Conservation (phyloP, 176 grass and related monocot genomes). For the Bonia amplexicaulis region DNA sequence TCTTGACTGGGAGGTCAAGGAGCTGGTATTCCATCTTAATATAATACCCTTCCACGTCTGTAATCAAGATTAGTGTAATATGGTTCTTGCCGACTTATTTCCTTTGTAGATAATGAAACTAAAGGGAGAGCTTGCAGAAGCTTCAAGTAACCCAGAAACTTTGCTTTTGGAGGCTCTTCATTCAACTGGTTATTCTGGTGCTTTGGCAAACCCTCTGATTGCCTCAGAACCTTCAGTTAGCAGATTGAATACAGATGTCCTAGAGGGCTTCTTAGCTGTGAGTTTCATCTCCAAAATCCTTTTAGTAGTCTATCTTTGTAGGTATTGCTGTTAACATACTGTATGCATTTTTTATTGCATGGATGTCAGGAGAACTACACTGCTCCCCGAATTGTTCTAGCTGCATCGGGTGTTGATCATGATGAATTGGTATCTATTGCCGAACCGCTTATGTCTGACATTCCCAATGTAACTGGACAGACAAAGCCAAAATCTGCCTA, state of each 20-base stretch:
- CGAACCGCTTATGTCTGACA: slow-evolving; percentile 74
- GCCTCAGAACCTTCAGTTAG: slow-evolving; percentile 55
- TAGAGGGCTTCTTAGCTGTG: slow-evolving; percentile 77
- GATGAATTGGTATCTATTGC: slow-evolving; percentile 69
- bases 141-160: slow-evolving; percentile 60
- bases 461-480: slow-evolving; percentile 44
- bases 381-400: slow-evolving; percentile 74
- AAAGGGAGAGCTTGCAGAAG: slow-evolving; percentile 54
- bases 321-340: slow-evolving; percentile 5
- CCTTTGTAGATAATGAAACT: slow-evolving; percentile 57
- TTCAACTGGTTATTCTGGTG: slow-evolving; percentile 88
- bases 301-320: slow-evolving; percentile 10
- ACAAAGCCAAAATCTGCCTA: slow-evolving; percentile 77
- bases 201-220: slow-evolving; percentile 84
- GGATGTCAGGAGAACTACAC: slow-evolving; percentile 71
- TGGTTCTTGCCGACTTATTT: slow-evolving; percentile 9
- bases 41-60: neutral
- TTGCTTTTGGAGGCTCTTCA: slow-evolving; percentile 95
- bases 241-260: slow-evolving; percentile 59
- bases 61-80: slow-evolving; percentile 9
- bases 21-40: slow-evolving; percentile 57
- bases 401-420: slow-evolving; percentile 83
- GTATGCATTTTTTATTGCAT: slow-evolving; percentile 21
- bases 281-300: slow-evolving; percentile 27
- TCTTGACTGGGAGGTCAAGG: slow-evolving; percentile 95